Percentiles rank a stretch among this genome's conserved stretches.
Evolutionary conservation across 306 rosid species (phyloP).

Genomic region (Arachis stenosperma): DNA sequence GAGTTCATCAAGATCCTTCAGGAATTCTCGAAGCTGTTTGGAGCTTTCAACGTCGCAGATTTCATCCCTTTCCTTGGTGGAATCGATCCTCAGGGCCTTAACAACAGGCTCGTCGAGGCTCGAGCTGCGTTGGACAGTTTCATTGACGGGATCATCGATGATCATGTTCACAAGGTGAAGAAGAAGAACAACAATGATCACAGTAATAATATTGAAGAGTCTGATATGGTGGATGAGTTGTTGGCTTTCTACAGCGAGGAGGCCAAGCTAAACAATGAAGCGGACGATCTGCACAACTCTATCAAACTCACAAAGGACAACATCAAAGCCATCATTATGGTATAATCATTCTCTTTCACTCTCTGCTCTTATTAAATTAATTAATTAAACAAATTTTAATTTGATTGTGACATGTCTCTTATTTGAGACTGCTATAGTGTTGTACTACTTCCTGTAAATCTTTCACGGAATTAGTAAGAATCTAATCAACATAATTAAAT

Average conservation of each 20-base stretch:
- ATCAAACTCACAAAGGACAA: constrained; percentile 78
- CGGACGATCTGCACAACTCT: constrained; percentile 52
- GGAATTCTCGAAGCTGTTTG: constrained; percentile 84
- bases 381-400: no score
- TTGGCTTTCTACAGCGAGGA: constrained; percentile 69
- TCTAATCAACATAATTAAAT: no score
- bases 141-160: constrained; percentile 71
- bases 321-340: constrained; percentile 94
- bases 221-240: constrained; percentile 90
- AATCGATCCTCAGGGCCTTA: constrained; percentile 75
- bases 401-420: no score
- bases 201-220: constrained; percentile 36
- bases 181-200: background rate
- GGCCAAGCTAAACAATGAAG: constrained; percentile 37
- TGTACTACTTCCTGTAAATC: no score
- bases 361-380: no score
- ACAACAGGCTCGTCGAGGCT: constrained; percentile 55
- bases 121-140: constrained; percentile 62
- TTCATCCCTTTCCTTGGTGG: constrained; percentile 65
- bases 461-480: no score
- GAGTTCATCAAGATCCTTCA: constrained; percentile 76
- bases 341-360: constrained; percentile 13
- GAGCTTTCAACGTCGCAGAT: constrained; percentile 78
- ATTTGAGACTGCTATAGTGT: no score
- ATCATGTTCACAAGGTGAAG: constrained; percentile 54